Base-by-base conservation (phyloP, 2,329 filamentous ascomycete genomes). In the Sphaerostilbella broomeana region DNA sequence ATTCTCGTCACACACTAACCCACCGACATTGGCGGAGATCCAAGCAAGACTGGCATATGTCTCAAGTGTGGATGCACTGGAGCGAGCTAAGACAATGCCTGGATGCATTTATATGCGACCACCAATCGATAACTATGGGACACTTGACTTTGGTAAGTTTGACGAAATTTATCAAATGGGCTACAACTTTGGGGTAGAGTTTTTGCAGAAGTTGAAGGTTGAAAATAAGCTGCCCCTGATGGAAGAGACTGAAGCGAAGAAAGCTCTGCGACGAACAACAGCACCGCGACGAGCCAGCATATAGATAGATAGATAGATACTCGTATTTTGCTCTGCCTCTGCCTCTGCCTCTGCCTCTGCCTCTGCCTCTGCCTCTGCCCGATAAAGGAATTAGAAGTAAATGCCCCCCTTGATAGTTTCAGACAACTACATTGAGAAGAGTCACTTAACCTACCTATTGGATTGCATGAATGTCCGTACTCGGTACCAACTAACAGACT, bases 81-180 rank as follows among this genome's bases (percentile, higher is more conserved):
- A 98, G 62, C 76, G 89, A 25, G 92, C 92, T 17, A 98, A 98
- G 70, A 83, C 73, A 4, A 90, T 84, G 55, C 79, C 87, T 0
- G 92, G 92, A 0, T 97, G 90, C 61, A 72, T 94, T 37, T 98
- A 98, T 61, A 94, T 98, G 86, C 78, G 92, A 1, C 94, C 94
- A 4, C 92, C 92, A 0, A 84, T 98, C 47, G 92, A 97, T 56
- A 74, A 78, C 2, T 98, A 95, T 52, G 92, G 89, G 4, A 98
- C 92, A 1, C 68, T 98, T 20, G 92, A 98, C 43, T 98, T 98
- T 68, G 86, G 81, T 46, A 95, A 94, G 61, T 98, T 98, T 61
- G 90, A 97, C 54, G 94, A 98, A 70, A 90, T 98, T 38, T 95
- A 94, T 55, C 73, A 84, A 50, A 74, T 95, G 9, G 94, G 92